phyloP scores from a whole-genome alignment of 2,329 filamentous ascomycete species.

The Triangularia verruculosa region DNA sequence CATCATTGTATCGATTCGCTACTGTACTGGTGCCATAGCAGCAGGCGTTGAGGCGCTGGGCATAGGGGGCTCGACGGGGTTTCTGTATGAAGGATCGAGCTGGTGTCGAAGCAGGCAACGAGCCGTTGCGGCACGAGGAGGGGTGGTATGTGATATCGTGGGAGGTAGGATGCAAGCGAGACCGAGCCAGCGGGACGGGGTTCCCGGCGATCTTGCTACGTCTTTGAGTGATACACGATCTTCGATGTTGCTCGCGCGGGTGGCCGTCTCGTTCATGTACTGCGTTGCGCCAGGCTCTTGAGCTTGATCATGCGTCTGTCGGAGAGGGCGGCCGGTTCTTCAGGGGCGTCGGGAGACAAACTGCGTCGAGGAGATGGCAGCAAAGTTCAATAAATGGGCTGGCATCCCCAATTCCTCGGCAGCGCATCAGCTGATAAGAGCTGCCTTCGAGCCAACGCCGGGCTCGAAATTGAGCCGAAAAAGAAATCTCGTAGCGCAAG shows the following conservation, averaged over 20 bases:
- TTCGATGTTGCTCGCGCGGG: background rate
- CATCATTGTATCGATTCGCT: slow-evolving; percentile 42
- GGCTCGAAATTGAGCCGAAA: slow-evolving; percentile 23
- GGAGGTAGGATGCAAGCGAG: background rate
- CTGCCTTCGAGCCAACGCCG: slow-evolving; percentile 15
- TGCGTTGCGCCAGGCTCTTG: background rate
- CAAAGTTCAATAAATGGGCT: background rate
- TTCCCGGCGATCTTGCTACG: slow-evolving; percentile 8
- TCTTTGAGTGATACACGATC: background rate
- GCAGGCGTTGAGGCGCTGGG: slow-evolving; percentile 4
- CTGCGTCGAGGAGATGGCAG: background rate
- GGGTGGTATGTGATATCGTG: background rate
- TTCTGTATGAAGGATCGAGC: background rate
- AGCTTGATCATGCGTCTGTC: background rate
- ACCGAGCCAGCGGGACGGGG: slow-evolving; percentile 10
- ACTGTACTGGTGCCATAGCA: slow-evolving; percentile 23
- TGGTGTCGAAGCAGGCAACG: slow-evolving; percentile 4
- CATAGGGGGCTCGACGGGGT: background rate
- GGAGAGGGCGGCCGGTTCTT: background rate
- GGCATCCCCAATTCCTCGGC: slow-evolving; percentile 6
- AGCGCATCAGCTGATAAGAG: slow-evolving; percentile 20
- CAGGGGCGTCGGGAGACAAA: background rate
- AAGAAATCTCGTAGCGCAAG: slow-evolving; percentile 12
- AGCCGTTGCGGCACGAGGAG: background rate
- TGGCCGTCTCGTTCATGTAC: background rate